Percentiles rank a stretch among this genome's conserved stretches.
Conservation (phyloP, 2,329 filamentous ascomycete genomes). For the Calycina herbarum region DNA sequence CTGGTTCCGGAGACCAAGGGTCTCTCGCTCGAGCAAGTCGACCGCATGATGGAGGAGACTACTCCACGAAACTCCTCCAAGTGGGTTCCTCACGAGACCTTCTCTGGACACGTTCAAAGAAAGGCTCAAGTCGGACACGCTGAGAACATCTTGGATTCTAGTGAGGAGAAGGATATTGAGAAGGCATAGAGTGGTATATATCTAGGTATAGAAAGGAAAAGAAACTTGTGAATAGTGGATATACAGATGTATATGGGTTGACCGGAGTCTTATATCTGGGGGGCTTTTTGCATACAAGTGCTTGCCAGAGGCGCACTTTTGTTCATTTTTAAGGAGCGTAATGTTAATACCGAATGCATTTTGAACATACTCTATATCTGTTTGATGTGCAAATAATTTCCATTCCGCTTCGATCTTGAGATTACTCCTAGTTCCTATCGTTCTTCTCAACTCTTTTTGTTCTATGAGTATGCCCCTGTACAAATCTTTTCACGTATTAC, state of each 20-base stretch:
- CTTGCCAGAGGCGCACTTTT: neutral
- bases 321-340: slow-evolving; percentile 2
- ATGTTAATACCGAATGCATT: slow-evolving; percentile 1
- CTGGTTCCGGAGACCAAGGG: slow-evolving; percentile 87
- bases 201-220: neutral
- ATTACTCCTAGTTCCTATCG: no score
- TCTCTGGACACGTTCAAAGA: slow-evolving; percentile 20
- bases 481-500: no score
- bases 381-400: no score
- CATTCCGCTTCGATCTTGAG: no score
- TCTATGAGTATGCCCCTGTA: no score
- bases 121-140: neutral
- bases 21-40: slow-evolving; percentile 78
- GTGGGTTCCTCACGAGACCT: slow-evolving; percentile 35
- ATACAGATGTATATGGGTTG: neutral
- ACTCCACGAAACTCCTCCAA: slow-evolving; percentile 41
- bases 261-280: neutral
- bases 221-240: neutral
- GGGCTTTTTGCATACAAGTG: neutral
- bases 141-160: neutral
- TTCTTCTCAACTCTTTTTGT: no score
- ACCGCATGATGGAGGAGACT: slow-evolving; percentile 65
- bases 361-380: neutral
- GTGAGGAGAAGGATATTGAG: neutral
- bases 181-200: neutral